phyloP scores from a whole-genome alignment of 129 eudicot genomes.

The sunflower (Helianthus annuus) region HanXRQr2.0-SUNRISE NC_035436.2:106354583-106355082 shows the following conservation, averaged over 20 bases:
- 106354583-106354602: constrained; percentile 60
- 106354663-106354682: constrained; percentile 1
- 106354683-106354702: constrained; percentile 76
- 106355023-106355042: neutral
- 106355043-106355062: neutral
- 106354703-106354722: constrained; percentile 72
- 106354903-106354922: neutral
- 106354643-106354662: neutral
- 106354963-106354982: too few relatives aligned
- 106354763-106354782: constrained; percentile 22
- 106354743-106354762: constrained; percentile 76
- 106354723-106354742: constrained; percentile 59
- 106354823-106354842: too few relatives aligned
- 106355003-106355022: neutral
- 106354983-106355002: neutral
- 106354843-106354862: neutral
- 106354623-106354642: constrained; percentile 13
- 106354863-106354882: neutral
- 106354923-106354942: neutral
- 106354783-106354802: neutral
- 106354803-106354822: too few relatives aligned
- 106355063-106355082: neutral
- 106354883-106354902: neutral
- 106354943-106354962: too few relatives aligned
- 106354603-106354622: constrained; percentile 77